These are phyloP conservation scores for Tetratostichococcus sp. DNA, from an alignment of 139 green algal species.

Conservation along the genomic window DNA sequence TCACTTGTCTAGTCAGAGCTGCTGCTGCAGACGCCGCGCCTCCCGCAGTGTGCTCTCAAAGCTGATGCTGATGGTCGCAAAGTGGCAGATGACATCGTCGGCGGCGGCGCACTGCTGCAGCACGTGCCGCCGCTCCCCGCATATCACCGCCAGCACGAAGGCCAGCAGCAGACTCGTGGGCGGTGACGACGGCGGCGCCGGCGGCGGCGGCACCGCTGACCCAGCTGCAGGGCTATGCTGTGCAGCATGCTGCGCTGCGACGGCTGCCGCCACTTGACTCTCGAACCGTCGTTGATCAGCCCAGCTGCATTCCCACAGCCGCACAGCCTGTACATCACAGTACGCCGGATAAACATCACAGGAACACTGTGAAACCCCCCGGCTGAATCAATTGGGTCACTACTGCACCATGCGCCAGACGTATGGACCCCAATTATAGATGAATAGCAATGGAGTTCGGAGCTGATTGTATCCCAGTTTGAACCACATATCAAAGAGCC, in stretches of 20 bases:
- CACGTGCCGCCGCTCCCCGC: background rate
- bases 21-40: background rate
- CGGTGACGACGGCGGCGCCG: too few species aligned
- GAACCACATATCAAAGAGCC: too few species aligned
- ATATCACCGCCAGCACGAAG: background rate
- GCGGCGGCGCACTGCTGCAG: background rate
- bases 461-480: too few species aligned
- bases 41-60: background rate
- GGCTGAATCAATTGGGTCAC: too few species aligned
- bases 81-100: background rate
- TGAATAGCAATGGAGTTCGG: too few species aligned
- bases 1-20: background rate
- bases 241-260: background rate
- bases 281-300: conserved; percentile 34
- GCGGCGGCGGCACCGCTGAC: background rate
- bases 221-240: background rate
- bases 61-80: background rate
- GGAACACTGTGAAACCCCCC: too few species aligned
- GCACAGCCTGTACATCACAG: conserved; percentile 27
- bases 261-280: too few species aligned
- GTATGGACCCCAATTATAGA: too few species aligned
- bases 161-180: background rate
- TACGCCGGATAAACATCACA: too few species aligned
- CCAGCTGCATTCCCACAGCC: conserved; percentile 59
- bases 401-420: too few species aligned